Conservation (phyloP, 2,329 filamentous ascomycete species). For the Phaeoacremonium minimum region DNA sequence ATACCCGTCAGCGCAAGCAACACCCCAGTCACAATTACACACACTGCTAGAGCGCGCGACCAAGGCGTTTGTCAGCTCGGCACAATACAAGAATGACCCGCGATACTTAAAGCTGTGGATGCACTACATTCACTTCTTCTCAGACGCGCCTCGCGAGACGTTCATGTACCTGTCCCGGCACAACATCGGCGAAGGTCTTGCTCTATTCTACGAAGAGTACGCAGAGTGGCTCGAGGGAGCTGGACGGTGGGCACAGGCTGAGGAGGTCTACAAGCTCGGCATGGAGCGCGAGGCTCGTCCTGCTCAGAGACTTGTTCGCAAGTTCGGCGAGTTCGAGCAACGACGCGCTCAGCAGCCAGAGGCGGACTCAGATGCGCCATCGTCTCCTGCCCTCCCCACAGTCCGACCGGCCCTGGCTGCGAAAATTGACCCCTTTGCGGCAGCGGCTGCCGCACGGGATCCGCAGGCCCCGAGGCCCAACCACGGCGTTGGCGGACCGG, state of each 20-base stretch:
- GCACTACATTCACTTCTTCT: constrained; percentile 88
- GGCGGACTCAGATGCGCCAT: constrained; percentile 53
- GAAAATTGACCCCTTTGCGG: constrained; percentile 78
- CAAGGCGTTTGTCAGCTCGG: constrained; percentile 77
- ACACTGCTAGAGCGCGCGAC: constrained; percentile 89
- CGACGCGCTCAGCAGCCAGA: constrained; percentile 59
- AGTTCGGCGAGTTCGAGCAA: constrained; percentile 88
- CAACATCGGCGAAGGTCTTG: constrained; percentile 78
- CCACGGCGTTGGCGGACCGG: constrained; percentile 39
- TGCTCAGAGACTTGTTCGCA: constrained; percentile 73
- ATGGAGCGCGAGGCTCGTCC: constrained; percentile 86
- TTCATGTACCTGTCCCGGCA: constrained; percentile 90
- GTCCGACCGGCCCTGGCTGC: constrained; percentile 79
- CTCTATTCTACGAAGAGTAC: constrained; percentile 95
- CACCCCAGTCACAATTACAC: constrained; percentile 83
- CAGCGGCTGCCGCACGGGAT: constrained; percentile 43
- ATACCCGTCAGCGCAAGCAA: constrained; percentile 91
- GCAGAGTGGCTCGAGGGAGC: constrained; percentile 86
- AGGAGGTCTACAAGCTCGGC: constrained; percentile 88
- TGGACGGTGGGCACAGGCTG: constrained; percentile 82
- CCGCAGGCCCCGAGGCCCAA: constrained; percentile 60
- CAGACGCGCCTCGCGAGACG: constrained; percentile 86
- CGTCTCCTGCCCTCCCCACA: constrained; percentile 81
- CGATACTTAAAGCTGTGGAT: constrained; percentile 93
- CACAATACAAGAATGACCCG: constrained; percentile 92